Evolutionary conservation across 2,329 filamentous ascomycete genomes (phyloP).

Genomic region (Xylogone sp.): DNA sequence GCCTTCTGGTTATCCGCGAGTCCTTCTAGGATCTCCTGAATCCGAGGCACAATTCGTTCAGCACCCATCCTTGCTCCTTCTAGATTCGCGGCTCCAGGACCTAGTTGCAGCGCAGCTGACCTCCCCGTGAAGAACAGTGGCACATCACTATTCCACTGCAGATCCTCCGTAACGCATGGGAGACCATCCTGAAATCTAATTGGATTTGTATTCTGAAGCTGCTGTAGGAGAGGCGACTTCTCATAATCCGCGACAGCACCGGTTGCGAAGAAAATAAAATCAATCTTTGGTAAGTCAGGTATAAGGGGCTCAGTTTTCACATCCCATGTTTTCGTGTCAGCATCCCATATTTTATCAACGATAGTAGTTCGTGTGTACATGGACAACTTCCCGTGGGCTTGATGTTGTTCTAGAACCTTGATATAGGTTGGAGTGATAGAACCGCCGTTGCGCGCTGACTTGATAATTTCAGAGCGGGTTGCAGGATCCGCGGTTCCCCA

Average conservation of each 20-base stretch:
- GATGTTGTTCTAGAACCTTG: constrained; percentile 61
- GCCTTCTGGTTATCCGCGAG: constrained; percentile 9
- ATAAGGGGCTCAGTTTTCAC: constrained; percentile 51
- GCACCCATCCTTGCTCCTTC: constrained; percentile 70
- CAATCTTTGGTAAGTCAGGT: constrained; percentile 1
- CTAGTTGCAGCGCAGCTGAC: constrained; percentile 63
- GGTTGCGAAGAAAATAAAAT: constrained; percentile 75
- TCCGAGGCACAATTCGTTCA: constrained; percentile 68
- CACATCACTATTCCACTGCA: constrained; percentile 71
- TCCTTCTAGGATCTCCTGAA: constrained; percentile 53
- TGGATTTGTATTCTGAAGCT: constrained; percentile 55
- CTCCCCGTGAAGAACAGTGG: constrained; percentile 70
- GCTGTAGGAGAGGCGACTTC: constrained; percentile 57
- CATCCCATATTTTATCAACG: constrained; percentile 45
- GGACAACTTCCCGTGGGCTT: constrained; percentile 45
- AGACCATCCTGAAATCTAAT: constrained; percentile 61
- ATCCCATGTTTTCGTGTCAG: constrained; percentile 41
- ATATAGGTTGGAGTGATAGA: constrained; percentile 64
- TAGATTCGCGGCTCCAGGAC: constrained; percentile 70
- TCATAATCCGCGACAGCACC: constrained; percentile 63
- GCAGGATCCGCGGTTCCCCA: constrained; percentile 72
- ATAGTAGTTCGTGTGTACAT: constrained; percentile 57
- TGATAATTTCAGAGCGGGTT: constrained; percentile 63
- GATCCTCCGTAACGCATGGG: constrained; percentile 70
- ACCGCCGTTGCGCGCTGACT: constrained; percentile 67